phyloP scores from a whole-genome alignment of 352 stramenopile species.

The Pythium utonaiense region DNA sequence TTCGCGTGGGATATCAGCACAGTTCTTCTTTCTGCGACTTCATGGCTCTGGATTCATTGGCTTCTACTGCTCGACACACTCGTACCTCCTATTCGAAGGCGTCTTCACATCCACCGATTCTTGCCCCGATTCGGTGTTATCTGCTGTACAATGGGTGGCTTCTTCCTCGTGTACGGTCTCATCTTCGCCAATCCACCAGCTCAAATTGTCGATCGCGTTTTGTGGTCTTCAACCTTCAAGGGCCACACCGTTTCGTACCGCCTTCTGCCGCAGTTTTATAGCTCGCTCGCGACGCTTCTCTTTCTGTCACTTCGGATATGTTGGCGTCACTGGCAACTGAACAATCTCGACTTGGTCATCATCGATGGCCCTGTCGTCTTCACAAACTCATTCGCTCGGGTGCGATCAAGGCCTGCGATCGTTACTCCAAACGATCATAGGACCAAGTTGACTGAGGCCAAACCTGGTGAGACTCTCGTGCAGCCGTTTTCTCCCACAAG shows the following conservation, averaged over 20 bases:
- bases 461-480: background rate
- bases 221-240: background rate
- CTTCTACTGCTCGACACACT: constrained; percentile 11
- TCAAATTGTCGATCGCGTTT: constrained; percentile 1
- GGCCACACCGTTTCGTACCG: background rate
- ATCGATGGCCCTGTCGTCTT: constrained; percentile 9
- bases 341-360: background rate
- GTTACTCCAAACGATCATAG: background rate
- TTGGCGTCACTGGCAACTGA: background rate
- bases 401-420: background rate
- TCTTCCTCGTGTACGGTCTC: constrained; percentile 7
- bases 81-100: constrained; percentile 3
- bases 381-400: constrained; percentile 7
- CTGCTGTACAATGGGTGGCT: background rate
- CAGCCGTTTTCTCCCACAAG: background rate
- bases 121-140: constrained; percentile 1
- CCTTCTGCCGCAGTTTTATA: constrained; percentile 13
- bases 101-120: background rate
- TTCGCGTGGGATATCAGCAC: constrained; percentile 7
- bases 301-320: constrained; percentile 1
- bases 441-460: no score
- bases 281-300: background rate
- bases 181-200: constrained; percentile 7
- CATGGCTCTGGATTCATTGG: constrained; percentile 17
- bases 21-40: background rate